Base-by-base conservation (phyloP, 352 stramenopile genomes). In the Pythium myriotylum region DNA sequence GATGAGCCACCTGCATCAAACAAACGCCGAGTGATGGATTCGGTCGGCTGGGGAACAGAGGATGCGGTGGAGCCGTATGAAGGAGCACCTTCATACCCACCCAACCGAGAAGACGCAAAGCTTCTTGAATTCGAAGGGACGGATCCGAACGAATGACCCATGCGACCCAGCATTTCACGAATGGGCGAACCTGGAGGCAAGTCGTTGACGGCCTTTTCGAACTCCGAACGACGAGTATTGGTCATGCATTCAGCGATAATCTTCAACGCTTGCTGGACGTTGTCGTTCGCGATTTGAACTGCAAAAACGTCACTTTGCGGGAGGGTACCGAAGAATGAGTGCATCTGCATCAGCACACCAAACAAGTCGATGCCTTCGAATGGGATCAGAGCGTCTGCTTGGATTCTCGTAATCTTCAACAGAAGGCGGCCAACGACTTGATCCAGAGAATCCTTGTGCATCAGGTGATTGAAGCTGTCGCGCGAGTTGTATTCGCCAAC, bases 261-360 rank as follows among this genome's bases (percentile, higher is more conserved):
- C 24, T 77, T 73, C 20, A 94, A 57, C 8, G 84, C 80, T 41
- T 76, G 71, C 24, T 87, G 76, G 79, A 94, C 91, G 41, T 86
- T 90, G 61, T 88, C 72, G 35, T 89, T 84, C 8, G 86, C 86
- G 26, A 88, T 88, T 42, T 90, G 77, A 19, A 84, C 78, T 10
- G 79, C 76, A 45, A 92, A 88, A 4, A 89, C 51, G 39, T 94
- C 77, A 8, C 59, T 82, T 40, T 77, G 61, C 9, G 84, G 76
- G 17, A 92, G 68, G 12, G 82, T 93, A 6, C 82, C 84, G 45
- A 95, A 93, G 62, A 94, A 92, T 33, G 74, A 88, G 54, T 95
- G 84, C 84, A 94, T 92, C 57, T 92, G 80, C 81, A 92, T 92
- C 29, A 95, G 68, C 22, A 94, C 77, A 39, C 81, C 83, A 37